phyloP scores from a whole-genome alignment of 2,329 filamentous ascomycete genomes.

The Aphanoascus verrucosus region DNA sequence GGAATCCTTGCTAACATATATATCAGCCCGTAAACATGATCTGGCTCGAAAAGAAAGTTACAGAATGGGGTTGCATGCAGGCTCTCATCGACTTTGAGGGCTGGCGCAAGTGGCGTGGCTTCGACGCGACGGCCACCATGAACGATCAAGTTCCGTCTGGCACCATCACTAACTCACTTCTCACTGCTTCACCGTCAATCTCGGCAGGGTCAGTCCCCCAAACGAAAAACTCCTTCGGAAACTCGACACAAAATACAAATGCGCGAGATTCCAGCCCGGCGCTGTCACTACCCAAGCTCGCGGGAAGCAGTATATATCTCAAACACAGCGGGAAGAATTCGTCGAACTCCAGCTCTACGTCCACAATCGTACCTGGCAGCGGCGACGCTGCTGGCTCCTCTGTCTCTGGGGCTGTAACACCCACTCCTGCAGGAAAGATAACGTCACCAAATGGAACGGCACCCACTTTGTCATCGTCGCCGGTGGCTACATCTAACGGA shows the following conservation, averaged over 20 bases:
- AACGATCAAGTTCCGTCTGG: neutral
- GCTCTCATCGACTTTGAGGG: constrained; percentile 96
- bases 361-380: constrained; percentile 7
- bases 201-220: neutral
- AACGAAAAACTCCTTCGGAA: too few relatives aligned
- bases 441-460: neutral
- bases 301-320: neutral
- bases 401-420: neutral
- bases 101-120: constrained; percentile 95
- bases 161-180: neutral
- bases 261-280: neutral
- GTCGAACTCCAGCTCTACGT: constrained; percentile 4
- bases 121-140: constrained; percentile 24
- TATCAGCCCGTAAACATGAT: constrained; percentile 85
- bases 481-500: neutral
- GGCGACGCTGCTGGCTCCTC: neutral
- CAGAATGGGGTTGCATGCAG: constrained; percentile 99
- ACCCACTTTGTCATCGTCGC: neutral
- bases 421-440: neutral
- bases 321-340: constrained; percentile 5
- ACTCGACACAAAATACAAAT: neutral
- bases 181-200: neutral
- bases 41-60: constrained; percentile 94
- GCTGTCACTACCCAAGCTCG: neutral
- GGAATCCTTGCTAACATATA: constrained; percentile 2